Base-by-base conservation (phyloP, 2,329 filamentous ascomycete species). In the Scedosporium boydii region DNA sequence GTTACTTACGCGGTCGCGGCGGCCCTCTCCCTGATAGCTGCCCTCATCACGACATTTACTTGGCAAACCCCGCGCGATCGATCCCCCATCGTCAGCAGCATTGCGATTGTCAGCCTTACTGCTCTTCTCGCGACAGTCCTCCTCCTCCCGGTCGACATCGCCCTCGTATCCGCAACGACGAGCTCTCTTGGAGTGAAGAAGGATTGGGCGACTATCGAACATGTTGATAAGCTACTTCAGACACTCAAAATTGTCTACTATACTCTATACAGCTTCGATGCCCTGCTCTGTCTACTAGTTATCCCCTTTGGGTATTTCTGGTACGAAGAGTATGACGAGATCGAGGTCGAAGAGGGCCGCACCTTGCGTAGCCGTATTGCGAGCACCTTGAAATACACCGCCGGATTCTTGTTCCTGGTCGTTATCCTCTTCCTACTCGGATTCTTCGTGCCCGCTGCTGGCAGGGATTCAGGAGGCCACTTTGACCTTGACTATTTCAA, bases 261-360 rank as follows among this genome's bases (percentile, higher is more conserved):
- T 75, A 82, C 87, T 0, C 82, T 99, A 0, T 99, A 98, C 78
- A 95, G 90, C 68, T 79, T 97, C 67, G 95, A 99, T 74, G 90
- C 92, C 1, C 73, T 97, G 5, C 84, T 99, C 10, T 99, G 95
- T 71, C 80, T 99, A 56, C 74, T 98, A 18, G 84, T 96, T 55
- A 89, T 98, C 21, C 95, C 95, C 0, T 99, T 99, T 72, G 89
- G 93, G 58, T 99, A 99, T 78, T 99, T 99, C 74, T 97, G 89
- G 86, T 95, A 96, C 70, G 95, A 99, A 74, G 95, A 59, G 74
- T 96, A 96, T 67, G 93, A 97, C 70, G 92, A 97, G 76, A 87
- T 93, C 21, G 92, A 92, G 65, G 83, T 88, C 41, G 90, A 96
- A 69, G 90, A 91, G 38, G 86, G 84, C 34, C 87, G 93, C 72